Percentiles rank a stretch among this genome's conserved stretches.
phyloP scores from a whole-genome alignment of 176 grass and related monocot species.

The Oryza australiensis region DNA sequence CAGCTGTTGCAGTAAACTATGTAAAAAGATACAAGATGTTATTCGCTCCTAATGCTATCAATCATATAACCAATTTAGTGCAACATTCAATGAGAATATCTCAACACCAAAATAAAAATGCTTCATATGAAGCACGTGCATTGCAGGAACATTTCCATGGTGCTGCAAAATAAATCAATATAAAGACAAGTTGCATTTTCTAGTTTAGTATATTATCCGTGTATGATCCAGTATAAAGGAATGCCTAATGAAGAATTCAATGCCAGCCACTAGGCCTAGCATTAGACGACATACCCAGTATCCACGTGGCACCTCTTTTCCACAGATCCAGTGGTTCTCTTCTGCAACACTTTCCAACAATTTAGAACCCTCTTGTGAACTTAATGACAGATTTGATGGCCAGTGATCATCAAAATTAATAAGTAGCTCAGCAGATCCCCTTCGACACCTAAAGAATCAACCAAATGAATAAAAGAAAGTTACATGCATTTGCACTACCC shows the following conservation, averaged over 20 bases:
- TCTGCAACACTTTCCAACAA: conserved; percentile 50
- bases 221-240: background rate
- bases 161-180: background rate
- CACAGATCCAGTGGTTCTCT: conserved; percentile 63
- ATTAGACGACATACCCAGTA: conserved; percentile 70
- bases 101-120: background rate
- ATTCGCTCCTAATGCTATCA: background rate
- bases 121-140: background rate
- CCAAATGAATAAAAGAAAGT: conserved; percentile 11
- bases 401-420: conserved; percentile 92
- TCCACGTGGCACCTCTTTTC: conserved; percentile 87
- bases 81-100: background rate
- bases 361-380: conserved; percentile 48
- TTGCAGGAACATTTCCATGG: background rate
- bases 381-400: conserved; percentile 67
- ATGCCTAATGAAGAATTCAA: background rate
- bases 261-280: conserved; percentile 1
- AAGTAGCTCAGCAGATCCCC: conserved; percentile 83
- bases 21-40: background rate
- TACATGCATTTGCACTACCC: conserved; percentile 14
- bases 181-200: background rate
- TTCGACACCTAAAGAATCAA: conserved; percentile 69
- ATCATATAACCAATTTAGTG: background rate
- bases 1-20: background rate
- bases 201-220: conserved; percentile 16